These are phyloP conservation scores for Helenozyma rhizophorensis DNA, from an alignment of 805 yeast species.

Conservation along the genomic window DNA sequence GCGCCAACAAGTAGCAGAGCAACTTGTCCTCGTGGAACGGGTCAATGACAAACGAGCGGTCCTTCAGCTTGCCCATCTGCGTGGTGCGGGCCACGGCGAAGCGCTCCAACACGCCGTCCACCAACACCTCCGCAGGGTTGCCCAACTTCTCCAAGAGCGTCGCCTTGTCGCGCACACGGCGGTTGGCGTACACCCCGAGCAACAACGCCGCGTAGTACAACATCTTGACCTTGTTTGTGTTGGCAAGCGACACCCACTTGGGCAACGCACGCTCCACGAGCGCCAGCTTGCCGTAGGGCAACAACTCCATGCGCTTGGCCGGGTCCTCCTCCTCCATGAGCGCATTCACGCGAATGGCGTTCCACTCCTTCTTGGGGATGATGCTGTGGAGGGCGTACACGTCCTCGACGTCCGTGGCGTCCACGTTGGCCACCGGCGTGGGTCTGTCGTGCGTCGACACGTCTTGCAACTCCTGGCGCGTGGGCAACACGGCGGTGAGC, in stretches of 20 bases:
- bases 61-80: conserved; percentile 68
- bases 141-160: conserved; percentile 53
- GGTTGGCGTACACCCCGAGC: conserved; percentile 72
- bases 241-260: conserved; percentile 34
- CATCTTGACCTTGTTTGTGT: conserved; percentile 58
- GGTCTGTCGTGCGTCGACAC: conserved; percentile 68
- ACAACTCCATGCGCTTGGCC: conserved; percentile 47
- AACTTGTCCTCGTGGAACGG: conserved; percentile 86
- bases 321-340: conserved; percentile 48
- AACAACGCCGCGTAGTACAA: conserved; percentile 78
- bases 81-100: conserved; percentile 68
- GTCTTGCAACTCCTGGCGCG: conserved; percentile 57
- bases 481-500: conserved; percentile 69
- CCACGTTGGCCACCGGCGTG: conserved; percentile 70
- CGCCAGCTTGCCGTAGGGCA: conserved; percentile 61
- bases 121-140: conserved; percentile 67
- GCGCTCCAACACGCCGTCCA: conserved; percentile 67
- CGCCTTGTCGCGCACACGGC: conserved; percentile 58
- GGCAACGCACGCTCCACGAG: conserved; percentile 49
- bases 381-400: conserved; percentile 71
- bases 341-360: conserved; percentile 59
- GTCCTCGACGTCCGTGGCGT: conserved; percentile 80
- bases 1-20: conserved; percentile 69
- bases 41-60: conserved; percentile 73
- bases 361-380: conserved; percentile 64